Percentiles rank a stretch among this genome's conserved stretches.
Evolutionary conservation across 176 grass and related monocot species (phyloP).

Genomic region (Zizania latifolia): DNA sequence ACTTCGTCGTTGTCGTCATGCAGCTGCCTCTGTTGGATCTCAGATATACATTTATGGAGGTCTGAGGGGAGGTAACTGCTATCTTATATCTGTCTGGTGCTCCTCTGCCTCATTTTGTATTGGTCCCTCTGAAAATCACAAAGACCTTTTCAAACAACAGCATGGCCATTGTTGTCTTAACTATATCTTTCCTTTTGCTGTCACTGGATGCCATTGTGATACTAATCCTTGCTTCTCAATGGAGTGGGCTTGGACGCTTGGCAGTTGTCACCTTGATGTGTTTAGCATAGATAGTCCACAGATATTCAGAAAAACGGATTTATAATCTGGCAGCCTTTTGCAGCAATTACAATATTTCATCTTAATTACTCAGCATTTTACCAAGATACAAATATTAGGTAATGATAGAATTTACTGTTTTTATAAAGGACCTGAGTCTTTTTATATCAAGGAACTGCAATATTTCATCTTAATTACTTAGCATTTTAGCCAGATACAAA

Average conservation of each 20-base stretch:
- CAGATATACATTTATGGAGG: conserved; percentile 91
- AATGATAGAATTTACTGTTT: no score
- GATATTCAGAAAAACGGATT: conserved; percentile 18
- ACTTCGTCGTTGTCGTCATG: conserved; percentile 93
- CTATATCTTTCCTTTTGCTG: conserved; percentile 1
- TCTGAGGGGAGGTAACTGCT: conserved; percentile 79
- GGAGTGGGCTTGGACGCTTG: background rate
- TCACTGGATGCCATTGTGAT: conserved; percentile 11
- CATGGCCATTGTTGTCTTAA: background rate
- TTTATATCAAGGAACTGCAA: no score
- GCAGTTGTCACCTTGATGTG: conserved; percentile 1
- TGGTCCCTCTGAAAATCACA: conserved; percentile 1
- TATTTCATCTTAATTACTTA: no score
- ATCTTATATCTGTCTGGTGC: background rate
- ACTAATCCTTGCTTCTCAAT: background rate
- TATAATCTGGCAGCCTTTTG: background rate
- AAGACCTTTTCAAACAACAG: background rate
- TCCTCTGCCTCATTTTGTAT: background rate
- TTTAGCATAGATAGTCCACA: conserved; percentile 6
- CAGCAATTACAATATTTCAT: background rate
- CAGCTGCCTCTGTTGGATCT: conserved; percentile 72
- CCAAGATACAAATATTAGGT: background rate
- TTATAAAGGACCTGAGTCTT: no score
- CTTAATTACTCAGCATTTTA: background rate
- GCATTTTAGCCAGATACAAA: no score